Evolutionary conservation across 2,329 filamentous ascomycete genomes (phyloP).

Genomic region (Ambrosiella cleistominuta): DNA sequence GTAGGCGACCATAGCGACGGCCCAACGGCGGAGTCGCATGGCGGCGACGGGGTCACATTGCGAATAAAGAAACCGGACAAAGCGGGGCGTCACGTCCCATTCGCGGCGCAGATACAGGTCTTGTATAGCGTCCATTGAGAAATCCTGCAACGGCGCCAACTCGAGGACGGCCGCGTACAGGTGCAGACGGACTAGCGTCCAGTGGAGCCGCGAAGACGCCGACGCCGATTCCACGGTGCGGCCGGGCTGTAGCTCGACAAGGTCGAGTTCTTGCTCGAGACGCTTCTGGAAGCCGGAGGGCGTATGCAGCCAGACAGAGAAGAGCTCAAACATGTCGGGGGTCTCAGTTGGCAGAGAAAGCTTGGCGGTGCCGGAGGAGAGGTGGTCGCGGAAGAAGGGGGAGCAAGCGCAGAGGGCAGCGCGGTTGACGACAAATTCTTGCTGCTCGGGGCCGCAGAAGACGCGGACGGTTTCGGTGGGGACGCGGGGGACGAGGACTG

Average conservation of each 20-base stretch:
- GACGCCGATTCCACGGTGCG: slow-evolving; percentile 16
- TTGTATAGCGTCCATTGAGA: slow-evolving; percentile 40
- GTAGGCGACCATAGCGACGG: slow-evolving; percentile 44
- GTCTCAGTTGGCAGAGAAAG: slow-evolving; percentile 30
- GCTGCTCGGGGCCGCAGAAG: slow-evolving; percentile 26
- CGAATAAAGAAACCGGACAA: slow-evolving; percentile 36
- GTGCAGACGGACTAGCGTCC: slow-evolving; percentile 38
- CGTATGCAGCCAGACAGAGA: slow-evolving; percentile 30
- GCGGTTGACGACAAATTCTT: slow-evolving; percentile 26
- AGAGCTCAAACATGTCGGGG: slow-evolving; percentile 34
- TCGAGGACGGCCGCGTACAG: slow-evolving; percentile 37
- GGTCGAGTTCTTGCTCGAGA: slow-evolving; percentile 25
- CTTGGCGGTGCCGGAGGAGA: slow-evolving; percentile 23
- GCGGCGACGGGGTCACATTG: slow-evolving; percentile 32
- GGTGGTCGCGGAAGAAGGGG: slow-evolving; percentile 29
- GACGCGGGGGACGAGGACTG: not conserved
- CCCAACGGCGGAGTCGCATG: slow-evolving; percentile 38
- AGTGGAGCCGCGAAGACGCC: slow-evolving; percentile 29
- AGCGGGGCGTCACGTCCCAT: slow-evolving; percentile 36
- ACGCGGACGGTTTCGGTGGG: slow-evolving; percentile 20
- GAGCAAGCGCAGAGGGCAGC: slow-evolving; percentile 30
- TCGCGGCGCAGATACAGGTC: slow-evolving; percentile 40
- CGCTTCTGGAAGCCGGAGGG: slow-evolving; percentile 22
- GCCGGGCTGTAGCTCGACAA: slow-evolving; percentile 14
- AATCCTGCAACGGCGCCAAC: slow-evolving; percentile 34